Evolutionary conservation across 73 alveolate species (phyloP).

Genomic region (Tetrahymena thermophila): DNA sequence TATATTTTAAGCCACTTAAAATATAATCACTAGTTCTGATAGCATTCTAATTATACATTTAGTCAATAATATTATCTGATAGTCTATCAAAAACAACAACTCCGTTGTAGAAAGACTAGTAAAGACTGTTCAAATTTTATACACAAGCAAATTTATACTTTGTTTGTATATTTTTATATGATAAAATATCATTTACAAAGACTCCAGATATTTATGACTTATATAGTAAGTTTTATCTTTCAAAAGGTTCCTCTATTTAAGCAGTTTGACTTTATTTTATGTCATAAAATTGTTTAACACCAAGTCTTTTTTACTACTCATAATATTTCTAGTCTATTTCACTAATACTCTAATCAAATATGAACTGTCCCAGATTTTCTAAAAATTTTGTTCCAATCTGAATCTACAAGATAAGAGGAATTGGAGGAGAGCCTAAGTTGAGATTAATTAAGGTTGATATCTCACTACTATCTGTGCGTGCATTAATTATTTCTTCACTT

Average conservation of each 20-base stretch:
- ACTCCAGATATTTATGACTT: not conserved
- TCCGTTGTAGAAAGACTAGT: not conserved
- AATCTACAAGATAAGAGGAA: not conserved
- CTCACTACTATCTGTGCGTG: not conserved
- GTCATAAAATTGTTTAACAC: not conserved
- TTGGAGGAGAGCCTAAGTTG: not conserved
- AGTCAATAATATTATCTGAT: not conserved
- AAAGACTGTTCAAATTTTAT: no score
- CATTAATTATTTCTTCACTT: not conserved
- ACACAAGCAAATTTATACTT: not conserved
- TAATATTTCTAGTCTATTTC: no score
- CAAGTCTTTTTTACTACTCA: not conserved
- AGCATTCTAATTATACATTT: not conserved
- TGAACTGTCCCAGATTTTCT: not conserved
- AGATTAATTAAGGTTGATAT: not conserved
- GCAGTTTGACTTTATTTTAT: not conserved
- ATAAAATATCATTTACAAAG: not conserved
- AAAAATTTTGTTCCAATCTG: not conserved
- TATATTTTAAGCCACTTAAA: not conserved
- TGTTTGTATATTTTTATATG: not conserved
- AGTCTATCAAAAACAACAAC: not conserved
- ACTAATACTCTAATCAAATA: not conserved
- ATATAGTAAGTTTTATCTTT: not conserved
- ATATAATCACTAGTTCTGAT: not conserved
- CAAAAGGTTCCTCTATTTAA: not conserved